phyloP scores from a whole-genome alignment of 2,329 filamentous ascomycete genomes.

The Coleophoma crateriformis region DNA sequence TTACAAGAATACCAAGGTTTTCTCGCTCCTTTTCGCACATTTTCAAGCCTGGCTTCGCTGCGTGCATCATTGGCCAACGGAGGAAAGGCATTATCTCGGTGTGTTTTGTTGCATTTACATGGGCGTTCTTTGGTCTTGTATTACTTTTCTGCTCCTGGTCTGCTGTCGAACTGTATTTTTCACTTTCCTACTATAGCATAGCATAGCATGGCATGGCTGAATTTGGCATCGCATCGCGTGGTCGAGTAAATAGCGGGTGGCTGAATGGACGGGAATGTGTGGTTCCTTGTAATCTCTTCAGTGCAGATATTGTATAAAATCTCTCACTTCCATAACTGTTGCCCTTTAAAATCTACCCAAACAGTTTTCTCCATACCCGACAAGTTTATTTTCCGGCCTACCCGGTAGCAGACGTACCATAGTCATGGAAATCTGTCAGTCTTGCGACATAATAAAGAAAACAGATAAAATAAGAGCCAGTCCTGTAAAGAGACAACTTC shows the following conservation, averaged over 20 bases:
- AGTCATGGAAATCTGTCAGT: too few species aligned
- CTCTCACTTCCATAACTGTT: neutral
- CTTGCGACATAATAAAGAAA: too few species aligned
- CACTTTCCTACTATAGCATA: neutral
- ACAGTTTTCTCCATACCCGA: neutral
- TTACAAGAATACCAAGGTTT: constrained; percentile 22
- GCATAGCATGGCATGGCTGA: too few species aligned
- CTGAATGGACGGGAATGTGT: neutral
- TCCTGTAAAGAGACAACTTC: too few species aligned
- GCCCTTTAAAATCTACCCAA: neutral
- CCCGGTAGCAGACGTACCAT: neutral
- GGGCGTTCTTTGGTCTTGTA: constrained; percentile 12
- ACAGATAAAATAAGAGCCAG: too few species aligned
- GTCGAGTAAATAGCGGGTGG: neutral
- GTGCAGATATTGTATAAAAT: constrained; percentile 5
- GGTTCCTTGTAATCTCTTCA: neutral
- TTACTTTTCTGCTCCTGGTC: constrained; percentile 1
- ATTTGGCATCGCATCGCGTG: neutral
- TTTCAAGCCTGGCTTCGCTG: constrained; percentile 21
- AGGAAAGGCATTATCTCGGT: constrained; percentile 16
- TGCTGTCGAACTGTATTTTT: neutral
- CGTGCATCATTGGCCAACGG: constrained; percentile 13
- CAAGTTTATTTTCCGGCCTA: neutral
- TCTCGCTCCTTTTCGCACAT: constrained; percentile 12
- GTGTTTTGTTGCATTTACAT: constrained; percentile 18